Percentiles rank a stretch among this genome's conserved stretches.
Evolutionary conservation across 2,329 filamentous ascomycete genomes (phyloP).

Genomic region (Xylariaceae sp.): DNA sequence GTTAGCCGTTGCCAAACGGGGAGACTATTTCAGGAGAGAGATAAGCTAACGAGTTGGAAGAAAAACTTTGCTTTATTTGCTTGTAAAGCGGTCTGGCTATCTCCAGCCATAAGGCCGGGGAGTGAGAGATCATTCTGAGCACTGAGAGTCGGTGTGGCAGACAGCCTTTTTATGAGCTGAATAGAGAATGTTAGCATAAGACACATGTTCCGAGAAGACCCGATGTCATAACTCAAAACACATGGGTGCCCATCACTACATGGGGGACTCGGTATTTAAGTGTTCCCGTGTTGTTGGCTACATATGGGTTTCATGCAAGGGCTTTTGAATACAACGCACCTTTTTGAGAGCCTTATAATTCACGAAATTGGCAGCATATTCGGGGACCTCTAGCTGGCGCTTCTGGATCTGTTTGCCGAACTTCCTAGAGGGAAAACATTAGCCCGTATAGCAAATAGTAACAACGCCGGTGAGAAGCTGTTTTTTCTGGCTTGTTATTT

Average conservation of each 20-base stretch:
- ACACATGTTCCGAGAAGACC: neutral
- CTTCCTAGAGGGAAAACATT: conserved; percentile 62
- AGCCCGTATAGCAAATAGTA: neutral
- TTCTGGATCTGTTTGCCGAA: conserved; percentile 99
- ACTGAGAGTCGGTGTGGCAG: conserved; percentile 77
- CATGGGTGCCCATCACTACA: conserved; percentile 10
- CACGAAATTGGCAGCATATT: conserved; percentile 98
- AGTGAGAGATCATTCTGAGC: conserved; percentile 61
- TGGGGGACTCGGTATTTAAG: conserved; percentile 9
- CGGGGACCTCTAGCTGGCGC: conserved; percentile 95
- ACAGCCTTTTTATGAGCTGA: conserved; percentile 97
- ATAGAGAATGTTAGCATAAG: conserved; percentile 28
- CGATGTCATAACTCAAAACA: conserved; percentile 9
- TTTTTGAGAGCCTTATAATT: conserved; percentile 99
- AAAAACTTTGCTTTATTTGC: conserved; percentile 99
- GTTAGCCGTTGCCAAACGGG: conserved; percentile 34
- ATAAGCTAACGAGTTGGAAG: conserved; percentile 74
- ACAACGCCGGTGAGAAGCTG: neutral
- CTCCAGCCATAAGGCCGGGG: conserved; percentile 45
- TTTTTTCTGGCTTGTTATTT: neutral
- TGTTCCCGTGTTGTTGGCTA: neutral
- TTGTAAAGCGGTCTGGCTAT: conserved; percentile 85
- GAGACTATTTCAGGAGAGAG: neutral
- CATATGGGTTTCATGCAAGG: neutral
- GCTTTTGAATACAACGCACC: conserved; percentile 46